A percentile compares a stretch with the other conserved stretches of the same genome.
These are phyloP conservation scores for Abrus pulchellus DNA, from an alignment of 306 rosid species.

Conservation along the genomic window DNA sequence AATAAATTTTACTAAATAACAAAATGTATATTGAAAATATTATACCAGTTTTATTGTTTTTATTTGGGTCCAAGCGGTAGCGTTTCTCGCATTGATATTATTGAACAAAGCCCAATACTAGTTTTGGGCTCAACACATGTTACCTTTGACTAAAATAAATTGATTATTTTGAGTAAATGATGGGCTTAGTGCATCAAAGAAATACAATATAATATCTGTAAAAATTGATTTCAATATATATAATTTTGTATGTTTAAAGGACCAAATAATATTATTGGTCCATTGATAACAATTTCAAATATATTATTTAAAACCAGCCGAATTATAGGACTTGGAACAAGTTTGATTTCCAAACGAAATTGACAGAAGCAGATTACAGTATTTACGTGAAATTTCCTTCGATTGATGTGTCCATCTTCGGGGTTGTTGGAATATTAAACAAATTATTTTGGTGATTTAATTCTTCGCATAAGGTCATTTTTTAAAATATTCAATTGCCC, in stretches of 20 bases:
- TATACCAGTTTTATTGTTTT: too few relatives aligned
- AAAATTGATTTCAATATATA: too few relatives aligned
- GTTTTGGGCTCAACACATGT: not conserved
- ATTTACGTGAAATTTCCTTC: not conserved
- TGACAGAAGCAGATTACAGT: not conserved
- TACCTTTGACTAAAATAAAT: not conserved
- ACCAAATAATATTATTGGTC: too few relatives aligned
- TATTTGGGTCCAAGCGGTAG: too few relatives aligned
- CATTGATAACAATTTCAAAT: not conserved
- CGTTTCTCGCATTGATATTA: not conserved
- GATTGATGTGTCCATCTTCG: not conserved
- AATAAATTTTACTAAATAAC: too few relatives aligned
- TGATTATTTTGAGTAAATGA: not conserved
- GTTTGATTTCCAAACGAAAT: not conserved
- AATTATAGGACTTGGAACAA: not conserved
- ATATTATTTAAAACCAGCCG: conserved; percentile 3
- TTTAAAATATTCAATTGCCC: not conserved
- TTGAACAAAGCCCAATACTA: not conserved
- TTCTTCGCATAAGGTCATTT: not conserved
- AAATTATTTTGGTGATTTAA: not conserved
- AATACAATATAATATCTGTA: not conserved
- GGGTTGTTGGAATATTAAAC: not conserved
- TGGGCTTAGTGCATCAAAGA: not conserved
- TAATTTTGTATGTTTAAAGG: too few relatives aligned
- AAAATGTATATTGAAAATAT: too few relatives aligned